These are phyloP conservation scores for Berberis vulgaris DNA, from an alignment of 164 flowering plant species.

Conservation along the genomic window DNA sequence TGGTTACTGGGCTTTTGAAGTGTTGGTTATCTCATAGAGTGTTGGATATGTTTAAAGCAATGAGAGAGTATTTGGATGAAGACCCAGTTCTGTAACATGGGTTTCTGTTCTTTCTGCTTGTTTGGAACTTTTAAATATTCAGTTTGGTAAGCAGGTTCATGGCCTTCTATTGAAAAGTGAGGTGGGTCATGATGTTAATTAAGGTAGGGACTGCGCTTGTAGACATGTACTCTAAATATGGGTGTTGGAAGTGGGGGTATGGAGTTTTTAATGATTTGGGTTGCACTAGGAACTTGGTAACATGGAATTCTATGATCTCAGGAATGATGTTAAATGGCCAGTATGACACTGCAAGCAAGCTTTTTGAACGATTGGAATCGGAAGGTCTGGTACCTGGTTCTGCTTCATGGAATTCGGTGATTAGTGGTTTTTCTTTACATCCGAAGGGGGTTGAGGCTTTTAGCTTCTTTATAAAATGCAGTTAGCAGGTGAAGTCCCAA, in stretches of 20 bases:
- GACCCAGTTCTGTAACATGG: conserved; percentile 45
- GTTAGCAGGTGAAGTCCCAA: conserved; percentile 29
- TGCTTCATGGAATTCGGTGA: conserved; percentile 69
- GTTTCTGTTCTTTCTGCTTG: conserved; percentile 62
- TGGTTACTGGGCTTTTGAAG: conserved; percentile 42
- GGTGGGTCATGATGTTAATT: conserved; percentile 18
- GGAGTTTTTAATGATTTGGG: conserved; percentile 35
- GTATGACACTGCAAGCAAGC: conserved; percentile 38
- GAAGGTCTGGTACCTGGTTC: conserved; percentile 58
- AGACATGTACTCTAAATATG: conserved; percentile 68
- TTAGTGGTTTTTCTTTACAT: conserved; percentile 45
- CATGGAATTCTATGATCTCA: conserved; percentile 74
- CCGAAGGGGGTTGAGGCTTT: conserved; percentile 42
- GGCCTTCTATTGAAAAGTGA: conserved; percentile 30
- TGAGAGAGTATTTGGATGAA: conserved; percentile 24
- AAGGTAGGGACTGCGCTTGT: conserved; percentile 60
- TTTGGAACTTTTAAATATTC: conserved; percentile 24
- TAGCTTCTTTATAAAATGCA: conserved; percentile 47
- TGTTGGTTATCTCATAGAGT: conserved; percentile 30
- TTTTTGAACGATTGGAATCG: conserved; percentile 37
- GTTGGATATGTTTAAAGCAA: conserved; percentile 38
- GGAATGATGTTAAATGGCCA: conserved; percentile 52
- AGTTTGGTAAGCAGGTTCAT: conserved; percentile 56
- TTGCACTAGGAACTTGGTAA: conserved; percentile 34
- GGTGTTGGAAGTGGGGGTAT: conserved; percentile 37